Base-by-base conservation (phyloP, 257 asterid species). In the Apocynum venetum region DNA sequence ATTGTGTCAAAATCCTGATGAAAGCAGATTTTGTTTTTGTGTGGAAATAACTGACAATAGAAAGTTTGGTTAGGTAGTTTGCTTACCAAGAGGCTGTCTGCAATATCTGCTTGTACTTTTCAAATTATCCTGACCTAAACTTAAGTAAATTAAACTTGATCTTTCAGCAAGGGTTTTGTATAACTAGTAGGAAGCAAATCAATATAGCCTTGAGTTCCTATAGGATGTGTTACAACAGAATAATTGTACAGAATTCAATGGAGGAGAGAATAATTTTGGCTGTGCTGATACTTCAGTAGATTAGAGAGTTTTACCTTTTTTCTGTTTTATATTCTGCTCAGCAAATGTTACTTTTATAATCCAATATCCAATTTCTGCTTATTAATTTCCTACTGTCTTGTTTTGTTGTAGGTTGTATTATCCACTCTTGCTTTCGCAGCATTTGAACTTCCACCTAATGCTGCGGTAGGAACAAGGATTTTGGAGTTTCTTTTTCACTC, bases 361-460 rank as follows among this genome's bases (percentile, higher is more conserved):
- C 35, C 72, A 67, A n/a, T 7, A 43, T 67, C 72, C 72, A 40
- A 67, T 67, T 67, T 41, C 72, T 41, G 35, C 85, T 83, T 72
- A 80, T 35, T n/a, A 78, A 73, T 76, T 81, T 77, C 52, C 71
- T 48, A 76, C 72, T 52, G 53, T 74, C 72, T 73, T 71, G 65
- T 77, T 86, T 65, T 72, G 53, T 78, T 91, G 80, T 85, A 96
- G 99, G 99, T 96, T 86, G 77, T 96, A 77, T 76, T 96, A 77
- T 91, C 90, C 74, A 96, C 99, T 71, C 92, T 96, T 52, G 99
- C 99, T 80, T 96, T 96, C 88, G 85, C 98, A 56, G 96, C 98
- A 56, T 96, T 96, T 85, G 99, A 96, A 89, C 96, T 96, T 83
- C 99, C 99, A 73, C 97, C 99, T 63, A 96, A 96, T 86, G 91